These are phyloP conservation scores for Kwoniella europaea DNA, from an alignment of 768 basidiomycete genomes.

Conservation along the genomic window DNA sequence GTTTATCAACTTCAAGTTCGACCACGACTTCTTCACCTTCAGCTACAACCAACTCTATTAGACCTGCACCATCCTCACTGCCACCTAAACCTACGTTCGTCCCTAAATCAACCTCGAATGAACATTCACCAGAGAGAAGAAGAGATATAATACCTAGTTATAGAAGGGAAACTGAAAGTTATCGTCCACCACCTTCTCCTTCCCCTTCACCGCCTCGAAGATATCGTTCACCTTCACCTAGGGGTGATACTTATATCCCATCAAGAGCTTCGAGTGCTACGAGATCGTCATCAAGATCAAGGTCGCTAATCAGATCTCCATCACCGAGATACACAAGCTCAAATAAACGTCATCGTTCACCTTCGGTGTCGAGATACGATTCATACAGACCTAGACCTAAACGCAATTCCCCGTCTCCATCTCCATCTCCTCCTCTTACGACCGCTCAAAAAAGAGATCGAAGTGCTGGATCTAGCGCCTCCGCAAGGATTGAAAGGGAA, in stretches of 20 bases:
- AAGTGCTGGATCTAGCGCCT: background rate
- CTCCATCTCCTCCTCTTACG: background rate
- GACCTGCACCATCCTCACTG: constrained; percentile 12
- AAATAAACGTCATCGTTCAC: constrained; percentile 2
- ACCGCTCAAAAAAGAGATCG: background rate
- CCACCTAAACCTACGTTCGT: constrained; percentile 17
- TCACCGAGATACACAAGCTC: background rate
- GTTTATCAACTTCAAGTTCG: background rate
- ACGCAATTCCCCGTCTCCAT: constrained; percentile 8
- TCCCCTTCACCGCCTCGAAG: constrained; percentile 9
- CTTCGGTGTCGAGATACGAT: constrained; percentile 2
- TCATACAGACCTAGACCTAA: too few species aligned
- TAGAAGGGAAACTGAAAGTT: constrained; percentile 9
- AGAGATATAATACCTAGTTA: background rate
- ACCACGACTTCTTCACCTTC: constrained; percentile 1
- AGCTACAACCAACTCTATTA: background rate
- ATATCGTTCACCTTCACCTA: constrained; percentile 11
- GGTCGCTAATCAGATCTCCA: constrained; percentile 1
- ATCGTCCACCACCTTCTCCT: constrained; percentile 14
- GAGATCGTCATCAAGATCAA: constrained; percentile 1
- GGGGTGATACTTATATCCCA: background rate
- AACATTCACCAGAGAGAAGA: background rate
- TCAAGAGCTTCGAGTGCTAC: background rate
- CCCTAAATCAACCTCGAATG: background rate
- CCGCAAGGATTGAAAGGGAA: background rate